A percentile compares a stretch with the other conserved stretches of the same genome.
Evolutionary conservation across 768 basidiomycete species (phyloP).

Genomic region (Podaxis pistillaris): DNA sequence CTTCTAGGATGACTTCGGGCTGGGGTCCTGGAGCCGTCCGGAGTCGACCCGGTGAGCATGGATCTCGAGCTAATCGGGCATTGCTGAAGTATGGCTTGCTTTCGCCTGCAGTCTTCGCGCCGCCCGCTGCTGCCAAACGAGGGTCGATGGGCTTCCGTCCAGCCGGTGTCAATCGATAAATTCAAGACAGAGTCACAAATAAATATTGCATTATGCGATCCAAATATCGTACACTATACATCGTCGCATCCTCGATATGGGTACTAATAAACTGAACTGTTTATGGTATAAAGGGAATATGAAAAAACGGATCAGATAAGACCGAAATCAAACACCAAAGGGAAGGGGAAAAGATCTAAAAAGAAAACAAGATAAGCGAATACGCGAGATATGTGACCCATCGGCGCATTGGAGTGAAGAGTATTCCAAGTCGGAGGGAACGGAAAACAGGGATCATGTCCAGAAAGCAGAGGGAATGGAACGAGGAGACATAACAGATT

Average conservation of each 20-base stretch:
- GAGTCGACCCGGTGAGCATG: constrained; percentile 8
- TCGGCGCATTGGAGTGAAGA: not conserved
- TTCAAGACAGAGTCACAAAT: not conserved
- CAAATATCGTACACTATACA: constrained; percentile 4
- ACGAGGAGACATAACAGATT: not conserved
- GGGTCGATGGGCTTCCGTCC: constrained; percentile 44
- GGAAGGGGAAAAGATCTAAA: constrained; percentile 10
- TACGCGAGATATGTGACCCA: not conserved
- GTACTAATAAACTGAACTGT: constrained; percentile 9
- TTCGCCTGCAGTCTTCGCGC: constrained; percentile 39
- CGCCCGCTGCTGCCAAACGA: constrained; percentile 33
- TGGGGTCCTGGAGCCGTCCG: constrained; percentile 4
- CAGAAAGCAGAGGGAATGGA: not conserved
- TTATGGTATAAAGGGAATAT: constrained; percentile 15
- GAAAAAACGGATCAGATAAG: constrained; percentile 2
- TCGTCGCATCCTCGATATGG: not conserved
- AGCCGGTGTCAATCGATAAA: constrained; percentile 24
- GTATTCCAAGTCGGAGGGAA: not conserved
- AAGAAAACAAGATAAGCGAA: constrained; percentile 10
- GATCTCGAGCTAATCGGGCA: not conserved
- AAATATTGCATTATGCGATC: constrained; percentile 13
- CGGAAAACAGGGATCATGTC: not conserved
- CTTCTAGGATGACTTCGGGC: constrained; percentile 14
- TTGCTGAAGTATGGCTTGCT: not conserved
- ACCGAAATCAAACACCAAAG: not conserved